These are phyloP conservation scores for Thymus quinquecostatus DNA, from an alignment of 257 asterid genomes.

Conservation along the genomic window DNA sequence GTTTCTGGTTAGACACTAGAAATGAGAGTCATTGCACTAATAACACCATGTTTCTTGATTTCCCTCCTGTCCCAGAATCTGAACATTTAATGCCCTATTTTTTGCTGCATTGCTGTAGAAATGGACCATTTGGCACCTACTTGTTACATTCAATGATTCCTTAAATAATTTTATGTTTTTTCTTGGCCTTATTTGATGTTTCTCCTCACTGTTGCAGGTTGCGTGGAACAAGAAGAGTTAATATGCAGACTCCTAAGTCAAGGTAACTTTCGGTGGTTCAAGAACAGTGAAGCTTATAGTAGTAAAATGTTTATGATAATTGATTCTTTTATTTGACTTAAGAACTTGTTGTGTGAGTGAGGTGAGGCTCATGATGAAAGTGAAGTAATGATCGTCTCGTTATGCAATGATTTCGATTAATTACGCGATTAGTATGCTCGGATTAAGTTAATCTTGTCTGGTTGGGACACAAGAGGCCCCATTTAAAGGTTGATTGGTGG, in stretches of 20 bases:
- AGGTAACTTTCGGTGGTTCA: conserved; percentile 54
- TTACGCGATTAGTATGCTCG: conserved; percentile 22
- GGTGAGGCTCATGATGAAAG: conserved; percentile 24
- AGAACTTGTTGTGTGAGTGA: neutral
- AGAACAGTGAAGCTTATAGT: conserved; percentile 22
- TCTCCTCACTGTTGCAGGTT: conserved; percentile 46
- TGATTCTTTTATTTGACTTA: conserved; percentile 32
- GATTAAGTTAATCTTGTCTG: conserved; percentile 8
- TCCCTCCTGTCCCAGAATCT: neutral
- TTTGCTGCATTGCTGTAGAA: neutral
- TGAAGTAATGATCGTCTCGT: neutral
- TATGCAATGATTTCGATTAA: conserved; percentile 32
- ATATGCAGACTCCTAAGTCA: conserved; percentile 80
- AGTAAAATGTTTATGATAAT: conserved; percentile 14
- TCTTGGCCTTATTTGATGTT: conserved; percentile 34
- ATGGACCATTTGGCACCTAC: conserved; percentile 7
- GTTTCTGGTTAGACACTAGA: conserved; percentile 14
- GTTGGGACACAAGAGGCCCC: conserved; percentile 23
- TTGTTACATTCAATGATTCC: conserved; percentile 46
- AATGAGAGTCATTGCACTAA: neutral
- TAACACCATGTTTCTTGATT: conserved; percentile 14
- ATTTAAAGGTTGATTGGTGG: conserved; percentile 5
- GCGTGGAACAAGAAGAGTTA: conserved; percentile 54
- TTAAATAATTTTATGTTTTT: conserved; percentile 1
- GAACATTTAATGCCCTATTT: conserved; percentile 14